A percentile compares a stretch with the other conserved stretches of the same genome.
phyloP scores from a whole-genome alignment of 768 basidiomycete species.

The Gloeopeniophorella convolvens region DNA sequence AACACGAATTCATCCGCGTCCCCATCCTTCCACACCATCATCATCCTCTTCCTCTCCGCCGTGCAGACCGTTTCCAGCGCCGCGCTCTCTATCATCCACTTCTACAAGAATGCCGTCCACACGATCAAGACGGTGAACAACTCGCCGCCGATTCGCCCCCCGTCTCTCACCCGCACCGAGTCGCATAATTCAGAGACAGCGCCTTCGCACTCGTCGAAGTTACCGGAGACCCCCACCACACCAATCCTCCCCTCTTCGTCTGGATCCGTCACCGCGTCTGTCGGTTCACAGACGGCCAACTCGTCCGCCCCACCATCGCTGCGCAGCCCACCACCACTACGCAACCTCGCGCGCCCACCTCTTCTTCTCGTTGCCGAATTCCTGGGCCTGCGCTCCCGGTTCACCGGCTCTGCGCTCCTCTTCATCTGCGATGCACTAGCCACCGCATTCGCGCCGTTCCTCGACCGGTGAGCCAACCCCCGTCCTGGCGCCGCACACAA shows the following conservation, averaged over 20 bases:
- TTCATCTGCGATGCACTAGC: constrained; percentile 42
- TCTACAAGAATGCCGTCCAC: constrained; percentile 56
- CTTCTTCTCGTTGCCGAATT: constrained; percentile 45
- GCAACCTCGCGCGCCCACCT: constrained; percentile 37
- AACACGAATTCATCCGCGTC: constrained; percentile 20
- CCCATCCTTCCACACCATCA: constrained; percentile 42
- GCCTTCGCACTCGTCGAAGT: not conserved
- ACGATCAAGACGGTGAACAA: constrained; percentile 62
- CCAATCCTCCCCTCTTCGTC: constrained; percentile 6
- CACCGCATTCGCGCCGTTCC: constrained; percentile 43
- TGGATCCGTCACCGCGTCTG: not conserved
- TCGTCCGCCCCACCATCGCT: not conserved
- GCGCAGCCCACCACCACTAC: not conserved
- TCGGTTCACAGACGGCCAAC: not conserved
- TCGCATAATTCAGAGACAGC: not conserved
- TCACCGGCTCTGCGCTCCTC: constrained; percentile 41
- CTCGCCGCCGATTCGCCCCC: not conserved
- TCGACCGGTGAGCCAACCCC: constrained; percentile 52
- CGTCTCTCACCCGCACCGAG: not conserved
- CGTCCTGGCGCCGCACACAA: too few species aligned
- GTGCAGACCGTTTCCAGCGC: constrained; percentile 65
- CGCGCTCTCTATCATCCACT: constrained; percentile 60
- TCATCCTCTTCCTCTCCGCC: constrained; percentile 67
- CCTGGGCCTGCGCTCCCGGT: constrained; percentile 41
- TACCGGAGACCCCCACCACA: not conserved